Base-by-base conservation (phyloP, 345 rosid genomes). In the Physaria fendleri region DNA sequence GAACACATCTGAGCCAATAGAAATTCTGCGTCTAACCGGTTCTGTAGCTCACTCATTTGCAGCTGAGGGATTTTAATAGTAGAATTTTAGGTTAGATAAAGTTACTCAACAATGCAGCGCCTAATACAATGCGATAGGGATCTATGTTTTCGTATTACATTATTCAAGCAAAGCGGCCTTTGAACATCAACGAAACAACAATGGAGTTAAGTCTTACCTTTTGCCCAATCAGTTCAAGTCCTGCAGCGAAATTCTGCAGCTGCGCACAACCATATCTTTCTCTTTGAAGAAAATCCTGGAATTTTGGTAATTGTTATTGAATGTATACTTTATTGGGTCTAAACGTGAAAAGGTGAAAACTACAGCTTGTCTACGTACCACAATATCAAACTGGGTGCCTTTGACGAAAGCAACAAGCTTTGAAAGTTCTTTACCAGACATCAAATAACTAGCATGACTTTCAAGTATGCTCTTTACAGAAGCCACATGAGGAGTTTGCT, bases 1-100 rank as follows among this genome's bases (percentile, higher is more conserved):
- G 97, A 93, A 68, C 99, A 93, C 99, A 93, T 87, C 71, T 93
- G 95, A 69, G 96, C 94, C 81, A 93, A 68, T 40, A 93, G 90
- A 71, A 89, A 93, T 71, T 93, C 95, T 14, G 99, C 99, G 71
- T 85, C 99, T 68, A 93, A 59, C 69, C 90, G 78, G 76, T 96
- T 85, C 71, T 93, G 99, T 72, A 93, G 69, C n/a, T 76, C 82
- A 70, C 74, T 84, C 99, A 93, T 93, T 82, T 86, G 90, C 74
- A 93, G 90, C 99, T 89, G 92, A 54, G 61, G 38, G 29, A 6
- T 55, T 57, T 14, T 33, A 30, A 67, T 49, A 41, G 27, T 18
- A 21, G 28, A 63, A 8, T 51, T 50, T 5, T 5, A 28, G 27
- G 3, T 65, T 3, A 28, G 48, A 18, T 28, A 2, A 15, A 17